Percentiles rank a stretch among this genome's conserved stretches.
These are phyloP conservation scores for Carex sylvatica DNA, from an alignment of 202 grass and related monocot species.

Conservation along the genomic window DNA sequence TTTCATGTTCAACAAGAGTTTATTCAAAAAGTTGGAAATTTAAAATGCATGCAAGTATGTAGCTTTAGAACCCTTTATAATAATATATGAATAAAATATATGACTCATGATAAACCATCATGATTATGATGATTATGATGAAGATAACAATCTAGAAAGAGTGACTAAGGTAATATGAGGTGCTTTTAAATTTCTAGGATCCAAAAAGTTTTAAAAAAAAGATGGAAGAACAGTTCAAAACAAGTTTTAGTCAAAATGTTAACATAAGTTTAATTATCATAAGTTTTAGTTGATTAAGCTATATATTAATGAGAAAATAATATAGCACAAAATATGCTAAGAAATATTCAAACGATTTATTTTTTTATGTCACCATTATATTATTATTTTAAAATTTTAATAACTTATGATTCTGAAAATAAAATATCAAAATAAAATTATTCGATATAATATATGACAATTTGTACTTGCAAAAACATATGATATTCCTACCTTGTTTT, in stretches of 20 bases:
- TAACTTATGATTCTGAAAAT: background rate
- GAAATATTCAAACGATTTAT: background rate
- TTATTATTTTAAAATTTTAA: too few species aligned
- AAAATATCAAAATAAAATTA: background rate
- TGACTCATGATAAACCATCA: conserved; percentile 6
- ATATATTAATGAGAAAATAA: background rate
- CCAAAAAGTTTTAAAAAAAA: background rate
- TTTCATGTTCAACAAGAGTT: background rate
- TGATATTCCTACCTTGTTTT: too few species aligned
- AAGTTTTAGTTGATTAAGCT: too few species aligned
- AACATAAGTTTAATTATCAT: too few species aligned
- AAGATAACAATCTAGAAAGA: background rate
- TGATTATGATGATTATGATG: conserved; percentile 1
- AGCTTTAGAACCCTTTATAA: conserved; percentile 10
- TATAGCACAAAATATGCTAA: background rate
- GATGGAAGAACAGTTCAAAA: background rate
- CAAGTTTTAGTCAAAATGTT: background rate
- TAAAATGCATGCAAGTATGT: background rate
- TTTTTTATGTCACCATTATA: too few species aligned
- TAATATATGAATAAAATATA: background rate
- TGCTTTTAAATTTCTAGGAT: too few species aligned
- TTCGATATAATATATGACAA: too few species aligned
- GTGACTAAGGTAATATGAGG: background rate
- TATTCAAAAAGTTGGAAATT: conserved; percentile 8
- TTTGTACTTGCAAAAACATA: too few species aligned